A percentile compares a stretch with the other conserved stretches of the same genome.
phyloP scores from a whole-genome alignment of 768 basidiomycete genomes.

The Leccinum arenicola region DNA sequence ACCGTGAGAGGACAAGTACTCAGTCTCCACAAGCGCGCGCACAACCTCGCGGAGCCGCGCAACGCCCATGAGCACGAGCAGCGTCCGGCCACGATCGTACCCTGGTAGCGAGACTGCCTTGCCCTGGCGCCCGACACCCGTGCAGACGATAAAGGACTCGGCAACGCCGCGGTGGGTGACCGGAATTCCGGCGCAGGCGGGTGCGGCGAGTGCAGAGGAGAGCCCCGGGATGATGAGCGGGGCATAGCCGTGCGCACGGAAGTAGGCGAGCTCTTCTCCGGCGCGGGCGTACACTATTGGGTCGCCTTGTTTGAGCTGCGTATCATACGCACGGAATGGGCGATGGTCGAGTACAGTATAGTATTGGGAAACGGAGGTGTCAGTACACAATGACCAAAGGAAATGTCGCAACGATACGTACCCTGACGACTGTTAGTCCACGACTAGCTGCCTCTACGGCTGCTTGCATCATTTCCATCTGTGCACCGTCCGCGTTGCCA shows the following conservation, averaged over 20 bases:
- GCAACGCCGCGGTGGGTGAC: slow-evolving; percentile 95
- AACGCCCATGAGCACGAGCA: slow-evolving; percentile 93
- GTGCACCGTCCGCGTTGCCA: slow-evolving; percentile 93
- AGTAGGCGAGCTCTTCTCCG: slow-evolving; percentile 92
- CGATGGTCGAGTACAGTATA: not conserved
- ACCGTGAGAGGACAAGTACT: not conserved
- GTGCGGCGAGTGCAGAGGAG: slow-evolving; percentile 85
- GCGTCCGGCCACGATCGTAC: slow-evolving; percentile 77
- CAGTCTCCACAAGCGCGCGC: slow-evolving; percentile 45
- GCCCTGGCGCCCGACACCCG: slow-evolving; percentile 88
- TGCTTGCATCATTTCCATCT: slow-evolving; percentile 91
- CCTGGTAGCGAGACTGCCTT: slow-evolving; percentile 82
- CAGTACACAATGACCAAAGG: not conserved
- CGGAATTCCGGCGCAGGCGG: slow-evolving; percentile 86
- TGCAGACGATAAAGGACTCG: slow-evolving; percentile 86
- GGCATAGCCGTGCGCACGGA: slow-evolving; percentile 81
- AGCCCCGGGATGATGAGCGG: slow-evolving; percentile 88
- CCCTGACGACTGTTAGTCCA: slow-evolving; percentile 85
- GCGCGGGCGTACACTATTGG: slow-evolving; percentile 92
- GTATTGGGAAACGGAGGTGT: not conserved
- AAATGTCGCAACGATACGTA: slow-evolving; percentile 35
- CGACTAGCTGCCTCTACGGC: slow-evolving; percentile 78
- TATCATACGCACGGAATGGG: not conserved
- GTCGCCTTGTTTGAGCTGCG: slow-evolving; percentile 93
- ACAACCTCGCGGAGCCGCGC: slow-evolving; percentile 78